Evolutionary conservation across 1,284 basidiomycete genomes (phyloP), one percentile per base, ranked within the genome.

Genomic region (Anthracocystis panici-leucophaei): DNA sequence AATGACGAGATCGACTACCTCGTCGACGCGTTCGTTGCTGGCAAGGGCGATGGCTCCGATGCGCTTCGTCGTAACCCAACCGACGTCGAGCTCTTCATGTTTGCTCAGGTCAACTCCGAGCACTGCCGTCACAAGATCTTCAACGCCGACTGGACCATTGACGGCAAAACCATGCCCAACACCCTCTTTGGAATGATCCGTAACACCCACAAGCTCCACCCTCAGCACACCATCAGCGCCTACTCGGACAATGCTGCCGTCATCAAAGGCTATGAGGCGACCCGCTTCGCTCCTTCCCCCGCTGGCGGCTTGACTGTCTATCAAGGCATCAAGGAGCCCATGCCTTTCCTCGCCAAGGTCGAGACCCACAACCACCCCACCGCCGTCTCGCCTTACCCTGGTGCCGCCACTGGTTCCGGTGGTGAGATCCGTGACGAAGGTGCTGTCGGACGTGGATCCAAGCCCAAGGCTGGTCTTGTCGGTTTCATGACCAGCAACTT

Each of bases 81-180:
- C 52, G 96, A 99, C 81, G 95, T 97, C 14, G 97, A 99, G 85
- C 89, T 99, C 20, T 99, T 99, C 89, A 99, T 99, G 96, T 99
- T 99, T 85, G 96, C 97, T 18, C 97, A 99, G 86, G 96, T 99
- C 85, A 99, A 99, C 88, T 98, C 95, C 44, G 97, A 99, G 87
- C 97, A 99, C 86, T 99, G 97, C 86, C 90, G 97, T 50, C 97
- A 99, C 89, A 99, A 99, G 87, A 99, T 98, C 79, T 99, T 99
- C 89, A 99, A 99, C 85, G 95, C 97, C 0, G 90, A 92, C 44
- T 99, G 97, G 97, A 93, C 91, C 23, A 90, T 97, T 76, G 92
- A 97, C 82, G 91, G 89, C 6, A 81, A 88, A 41, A 82, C 87
- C n/a, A 89, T 91, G 83, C 90, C 92, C 68, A 88, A 89, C 67